Conservation (phyloP, 2,329 filamentous ascomycete species). For the Colletotrichum aenigma region DNA sequence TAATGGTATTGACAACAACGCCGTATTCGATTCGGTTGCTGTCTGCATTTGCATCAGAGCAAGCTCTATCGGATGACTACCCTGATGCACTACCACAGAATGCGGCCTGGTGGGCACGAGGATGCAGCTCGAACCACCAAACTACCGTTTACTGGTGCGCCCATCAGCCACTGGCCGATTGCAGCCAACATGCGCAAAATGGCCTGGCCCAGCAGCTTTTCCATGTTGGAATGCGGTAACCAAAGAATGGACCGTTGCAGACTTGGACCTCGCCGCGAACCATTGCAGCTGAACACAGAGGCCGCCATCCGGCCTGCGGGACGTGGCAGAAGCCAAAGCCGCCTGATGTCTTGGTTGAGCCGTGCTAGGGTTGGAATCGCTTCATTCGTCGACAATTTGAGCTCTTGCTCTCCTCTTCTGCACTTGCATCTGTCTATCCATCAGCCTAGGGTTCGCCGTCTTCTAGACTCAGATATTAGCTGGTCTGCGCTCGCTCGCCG, state of each 20-base stretch:
- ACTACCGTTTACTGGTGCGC: background rate
- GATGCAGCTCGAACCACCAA: background rate
- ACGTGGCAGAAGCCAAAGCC: background rate
- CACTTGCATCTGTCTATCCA: background rate
- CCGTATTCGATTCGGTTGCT: background rate
- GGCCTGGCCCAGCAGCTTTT: background rate
- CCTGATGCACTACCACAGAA: background rate
- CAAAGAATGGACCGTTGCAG: constrained; percentile 17
- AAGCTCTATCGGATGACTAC: background rate
- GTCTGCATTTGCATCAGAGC: background rate
- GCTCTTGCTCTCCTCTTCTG: background rate
- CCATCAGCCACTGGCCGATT: background rate
- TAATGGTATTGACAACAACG: background rate
- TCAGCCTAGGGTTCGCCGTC: background rate
- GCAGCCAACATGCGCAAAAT: background rate
- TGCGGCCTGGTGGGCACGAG: background rate
- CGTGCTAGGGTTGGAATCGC: background rate
- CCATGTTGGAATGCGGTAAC: background rate
- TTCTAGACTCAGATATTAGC: background rate
- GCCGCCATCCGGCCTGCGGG: background rate
- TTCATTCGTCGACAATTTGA: background rate
- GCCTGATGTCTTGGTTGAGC: background rate
- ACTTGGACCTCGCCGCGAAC: background rate
- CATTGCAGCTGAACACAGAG: background rate
- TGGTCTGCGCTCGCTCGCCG: background rate